Evolutionary conservation across 2,329 filamentous ascomycete genomes (phyloP).

Genomic region (Beauveria medogensis): DNA sequence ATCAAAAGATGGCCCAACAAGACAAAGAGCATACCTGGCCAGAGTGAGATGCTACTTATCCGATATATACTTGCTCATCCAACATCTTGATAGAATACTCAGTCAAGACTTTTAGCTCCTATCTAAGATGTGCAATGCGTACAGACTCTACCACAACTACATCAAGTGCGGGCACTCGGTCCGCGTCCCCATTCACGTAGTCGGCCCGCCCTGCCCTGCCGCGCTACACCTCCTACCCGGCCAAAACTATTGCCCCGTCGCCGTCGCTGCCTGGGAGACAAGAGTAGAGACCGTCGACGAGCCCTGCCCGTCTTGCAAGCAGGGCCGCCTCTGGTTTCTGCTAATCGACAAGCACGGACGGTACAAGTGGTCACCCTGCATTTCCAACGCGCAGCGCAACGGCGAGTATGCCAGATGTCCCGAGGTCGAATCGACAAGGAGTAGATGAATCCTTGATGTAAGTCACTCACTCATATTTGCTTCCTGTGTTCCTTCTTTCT

Average conservation of each 20-base stretch:
- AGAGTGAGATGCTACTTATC: too few species aligned
- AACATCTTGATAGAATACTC: too few species aligned
- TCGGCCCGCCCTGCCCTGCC: not conserved
- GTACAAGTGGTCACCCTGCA: not conserved
- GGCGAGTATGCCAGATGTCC: too few species aligned
- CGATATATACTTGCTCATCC: too few species aligned
- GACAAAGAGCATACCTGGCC: too few species aligned
- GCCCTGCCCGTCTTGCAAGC: not conserved
- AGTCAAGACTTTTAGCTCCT: too few species aligned
- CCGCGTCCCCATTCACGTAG: not conserved
- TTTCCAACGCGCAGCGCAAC: not conserved
- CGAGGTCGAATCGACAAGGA: too few species aligned
- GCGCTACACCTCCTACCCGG: not conserved
- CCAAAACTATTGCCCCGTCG: not conserved
- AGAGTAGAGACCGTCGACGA: not conserved
- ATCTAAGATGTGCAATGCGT: not conserved
- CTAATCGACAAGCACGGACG: not conserved
- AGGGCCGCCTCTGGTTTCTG: not conserved
- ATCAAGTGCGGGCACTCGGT: not conserved
- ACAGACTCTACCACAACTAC: not conserved
- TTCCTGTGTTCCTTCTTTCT: too few species aligned
- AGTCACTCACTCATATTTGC: too few species aligned
- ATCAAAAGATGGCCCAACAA: too few species aligned
- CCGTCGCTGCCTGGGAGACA: not conserved
- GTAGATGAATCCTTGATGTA: too few species aligned